Evolutionary conservation across 352 stramenopile genomes (phyloP), one percentile per base, ranked within the genome.

Genomic region (Globisporangium middletonii): DNA sequence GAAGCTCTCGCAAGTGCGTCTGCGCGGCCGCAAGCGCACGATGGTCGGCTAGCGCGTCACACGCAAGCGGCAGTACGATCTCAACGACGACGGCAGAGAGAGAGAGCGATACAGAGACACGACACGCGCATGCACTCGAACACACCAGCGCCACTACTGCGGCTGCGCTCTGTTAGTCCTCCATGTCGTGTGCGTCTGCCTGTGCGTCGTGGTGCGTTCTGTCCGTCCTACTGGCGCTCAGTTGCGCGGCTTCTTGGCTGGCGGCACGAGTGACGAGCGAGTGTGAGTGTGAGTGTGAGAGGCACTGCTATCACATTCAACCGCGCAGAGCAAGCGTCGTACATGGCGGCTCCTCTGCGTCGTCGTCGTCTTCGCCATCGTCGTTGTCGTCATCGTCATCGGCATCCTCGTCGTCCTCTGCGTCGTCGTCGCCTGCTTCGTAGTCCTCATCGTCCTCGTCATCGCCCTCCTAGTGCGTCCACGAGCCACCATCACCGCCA

Each of bases 21-120:
- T 91, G 47, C 74, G 90, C 59, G 90, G 90, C 7, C 81, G 90
- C 28, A 97, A 97, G 68, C 86, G 90, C 49, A 92, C 90, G 26
- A 95, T 95, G 78, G 86, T 97, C 55, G 90, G 88, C 33, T 97
- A 88, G 65, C 61, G 16, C 28, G 1, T 2, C 16, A 2, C 18
- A 50, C 6, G 26, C 42, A 2, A n/a, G 19, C 5, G 38, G 18
- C 38, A 44, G 38, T n/a, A 44, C 12, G 23, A 23, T 23, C 23
- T 23, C 23, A 23, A 23, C 23, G 23, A 23, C 23, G 23, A 23
- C 23, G 23, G 23, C 23, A 23, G 23, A 23, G 23, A 23, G 23
- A 23, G 23, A n/a, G 43, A 26, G 0, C 13, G 11, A 47, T 15
- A 7, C 6, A 38, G 33, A 38, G 33, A 38, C 6, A 38, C 33